These are phyloP conservation scores for Clitopilus hobsonii DNA, from an alignment of 768 basidiomycete species.

Conservation along the genomic window DNA sequence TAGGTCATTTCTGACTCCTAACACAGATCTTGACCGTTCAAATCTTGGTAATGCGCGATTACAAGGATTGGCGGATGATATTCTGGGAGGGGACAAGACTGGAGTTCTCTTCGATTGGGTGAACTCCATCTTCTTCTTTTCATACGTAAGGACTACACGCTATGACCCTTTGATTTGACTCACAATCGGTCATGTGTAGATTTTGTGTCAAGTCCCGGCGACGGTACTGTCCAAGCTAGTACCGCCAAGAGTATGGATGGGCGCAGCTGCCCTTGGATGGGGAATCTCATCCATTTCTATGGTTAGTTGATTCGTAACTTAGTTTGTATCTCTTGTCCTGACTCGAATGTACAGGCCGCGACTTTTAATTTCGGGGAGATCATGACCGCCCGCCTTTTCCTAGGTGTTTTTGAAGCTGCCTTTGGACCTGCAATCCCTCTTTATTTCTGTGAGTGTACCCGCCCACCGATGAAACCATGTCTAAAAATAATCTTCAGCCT, in stretches of 20 bases:
- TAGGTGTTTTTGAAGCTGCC: slow-evolving; percentile 77
- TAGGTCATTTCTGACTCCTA: background rate
- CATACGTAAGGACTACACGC: slow-evolving; percentile 48
- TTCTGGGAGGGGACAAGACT: slow-evolving; percentile 62
- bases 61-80: slow-evolving; percentile 62
- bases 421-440: slow-evolving; percentile 76
- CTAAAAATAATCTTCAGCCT: slow-evolving; percentile 43
- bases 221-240: slow-evolving; percentile 62
- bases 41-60: slow-evolving; percentile 79
- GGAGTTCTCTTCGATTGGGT: slow-evolving; percentile 76
- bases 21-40: slow-evolving; percentile 62
- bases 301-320: slow-evolving; percentile 43
- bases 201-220: slow-evolving; percentile 66
- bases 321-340: no score
- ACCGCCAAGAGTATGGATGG: slow-evolving; percentile 66
- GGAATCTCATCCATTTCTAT: slow-evolving; percentile 70
- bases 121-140: slow-evolving; percentile 73
- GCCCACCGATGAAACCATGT: no score
- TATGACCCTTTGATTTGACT: background rate
- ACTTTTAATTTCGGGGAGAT: slow-evolving; percentile 58
- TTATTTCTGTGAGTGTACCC: slow-evolving; percentile 74
- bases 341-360: slow-evolving; percentile 44
- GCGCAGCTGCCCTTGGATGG: slow-evolving; percentile 65
- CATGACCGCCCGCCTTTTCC: slow-evolving; percentile 49
- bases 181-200: slow-evolving; percentile 32